Evolutionary conservation across 2,329 filamentous ascomycete genomes (phyloP), one percentile per base, ranked within the genome.

Genomic region (Neurospora sp.): DNA sequence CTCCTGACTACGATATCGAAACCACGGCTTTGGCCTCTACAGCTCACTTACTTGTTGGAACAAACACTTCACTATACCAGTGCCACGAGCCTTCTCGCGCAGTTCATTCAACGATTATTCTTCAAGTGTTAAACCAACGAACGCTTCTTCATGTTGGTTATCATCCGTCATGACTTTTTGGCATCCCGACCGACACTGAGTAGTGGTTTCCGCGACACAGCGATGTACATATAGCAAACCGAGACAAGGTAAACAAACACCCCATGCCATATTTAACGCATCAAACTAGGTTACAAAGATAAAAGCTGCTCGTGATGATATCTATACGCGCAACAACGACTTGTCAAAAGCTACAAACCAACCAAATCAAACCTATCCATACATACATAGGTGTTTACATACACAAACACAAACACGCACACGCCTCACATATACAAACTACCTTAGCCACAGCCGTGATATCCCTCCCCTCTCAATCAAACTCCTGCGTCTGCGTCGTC

Each of bases 401-500:
- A 23, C n/a, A 23, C 19, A 38, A n/a, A 23, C 38, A 38, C 39
- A 33, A 4, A 39, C 13, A 46, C n/a, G 43, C 42, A 9, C 39
- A 40, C 39, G 39, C 2, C 15, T 70, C 69, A 96, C 91, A 96
- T 94, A 78, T 96, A 97, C 77, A 97, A 81, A 79, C 90, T 93
- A 33, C 23, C 23, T 28, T 28, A 13, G 93, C 93, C 46, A 94
- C 93, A 19, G 93, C 93, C 23, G 93, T 96, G 69, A 97, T 96
- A 79, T 97, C 28, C 28, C 0, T 28, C 33, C 96, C 77, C 96
- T 84, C 86, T 97, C 96, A 79, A 99, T 99, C 86, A 3, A 97
- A 87, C 84, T 99, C 96, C 86, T 98, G 94, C 75, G 95, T 96
- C 86, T 98, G 94, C 75, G 95, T 96, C 73, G 90, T 90, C 82